A percentile compares a stretch with the other conserved stretches of the same genome.
Evolutionary conservation across 2,329 filamentous ascomycete genomes (phyloP).

Genomic region (Colletotrichum ledebouriae): DNA sequence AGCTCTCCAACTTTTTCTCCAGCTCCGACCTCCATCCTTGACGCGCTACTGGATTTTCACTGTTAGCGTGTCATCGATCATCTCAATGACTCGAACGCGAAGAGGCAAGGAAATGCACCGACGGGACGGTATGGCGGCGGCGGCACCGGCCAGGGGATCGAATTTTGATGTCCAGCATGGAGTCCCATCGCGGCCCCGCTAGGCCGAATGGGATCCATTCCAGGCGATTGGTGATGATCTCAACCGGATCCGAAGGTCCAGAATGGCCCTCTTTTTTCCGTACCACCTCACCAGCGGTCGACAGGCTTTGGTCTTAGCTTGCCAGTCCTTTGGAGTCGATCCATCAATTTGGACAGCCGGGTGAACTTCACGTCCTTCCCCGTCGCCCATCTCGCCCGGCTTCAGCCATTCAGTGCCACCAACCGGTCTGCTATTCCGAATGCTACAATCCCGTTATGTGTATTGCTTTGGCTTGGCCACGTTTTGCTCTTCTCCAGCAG

Average conservation of each 20-base stretch:
- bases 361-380: conserved; percentile 26
- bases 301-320: not conserved
- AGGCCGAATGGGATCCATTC: conserved; percentile 38
- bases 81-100: conserved; percentile 28
- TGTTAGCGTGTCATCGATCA: not conserved
- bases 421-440: conserved; percentile 8
- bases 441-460: not conserved
- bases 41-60: conserved; percentile 14
- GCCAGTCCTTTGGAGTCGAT: conserved; percentile 28
- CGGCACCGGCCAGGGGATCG: conserved; percentile 13
- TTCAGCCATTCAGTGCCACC: conserved; percentile 21
- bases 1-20: conserved; percentile 1
- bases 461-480: conserved; percentile 15
- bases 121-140: conserved; percentile 23
- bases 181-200: not conserved
- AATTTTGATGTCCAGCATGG: conserved; percentile 1
- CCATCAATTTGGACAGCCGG: conserved; percentile 29
- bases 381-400: conserved; percentile 14
- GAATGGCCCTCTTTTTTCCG: conserved; percentile 18
- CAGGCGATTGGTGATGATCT: conserved; percentile 30
- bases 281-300: conserved; percentile 10
- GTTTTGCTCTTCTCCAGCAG: conserved; percentile 4
- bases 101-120: not conserved
- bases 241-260: conserved; percentile 28
- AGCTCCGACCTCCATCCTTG: conserved; percentile 24